Base-by-base conservation (phyloP, 1,284 basidiomycete genomes). In the Irpex sp. region DNA sequence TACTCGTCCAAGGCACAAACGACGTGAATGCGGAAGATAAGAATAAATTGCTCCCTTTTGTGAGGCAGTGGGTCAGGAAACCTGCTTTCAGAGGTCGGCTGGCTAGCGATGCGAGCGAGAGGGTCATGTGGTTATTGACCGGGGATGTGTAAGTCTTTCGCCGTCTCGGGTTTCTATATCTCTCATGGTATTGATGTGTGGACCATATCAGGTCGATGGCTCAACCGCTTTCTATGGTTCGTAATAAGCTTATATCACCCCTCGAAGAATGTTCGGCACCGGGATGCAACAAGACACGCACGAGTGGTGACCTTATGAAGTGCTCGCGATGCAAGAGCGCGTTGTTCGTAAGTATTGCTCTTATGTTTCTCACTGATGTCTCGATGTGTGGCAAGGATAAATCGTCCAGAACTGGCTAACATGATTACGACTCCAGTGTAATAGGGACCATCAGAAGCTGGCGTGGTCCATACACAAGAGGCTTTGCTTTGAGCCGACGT, bases 271-370 rank as follows among this genome's bases (percentile, higher is more conserved):
- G 53, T 31, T 15, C 21, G 9, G 53, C 53, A 1, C 53, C 9
- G 31, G 53, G 53, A 1, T 55, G 53, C 31, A 31, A 6, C 21
- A 55, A 55, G 13, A 3, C 53, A 1, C 31, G 26, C 13, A 35
- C 31, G 13, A 55, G 13, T 33, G 31, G 35, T 15, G 59, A 35
- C 17, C 46, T 47, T 0, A 37, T 19, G n/a, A 55, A 57, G 50
- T 58, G 33, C 60, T 64, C 65, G 26, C 63, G 59, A 35, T 55
- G 53, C 53, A 55, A 55, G 21, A 55, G 13, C 17, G 53, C 53
- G n/a, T 17, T 55, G 3, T 55, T 55, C 17, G 53, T 55, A 36
- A 31, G 53, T 55, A 17, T 11, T 17, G 8, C 49, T 13, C 2
- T 36, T 21, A 17, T 0, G n/a, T 17, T 19, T 11, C 19, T 26